Percentiles rank a stretch among this genome's conserved stretches.
Evolutionary conservation across 768 basidiomycete species (phyloP).

Genomic region (Trametes cinnabarina): DNA sequence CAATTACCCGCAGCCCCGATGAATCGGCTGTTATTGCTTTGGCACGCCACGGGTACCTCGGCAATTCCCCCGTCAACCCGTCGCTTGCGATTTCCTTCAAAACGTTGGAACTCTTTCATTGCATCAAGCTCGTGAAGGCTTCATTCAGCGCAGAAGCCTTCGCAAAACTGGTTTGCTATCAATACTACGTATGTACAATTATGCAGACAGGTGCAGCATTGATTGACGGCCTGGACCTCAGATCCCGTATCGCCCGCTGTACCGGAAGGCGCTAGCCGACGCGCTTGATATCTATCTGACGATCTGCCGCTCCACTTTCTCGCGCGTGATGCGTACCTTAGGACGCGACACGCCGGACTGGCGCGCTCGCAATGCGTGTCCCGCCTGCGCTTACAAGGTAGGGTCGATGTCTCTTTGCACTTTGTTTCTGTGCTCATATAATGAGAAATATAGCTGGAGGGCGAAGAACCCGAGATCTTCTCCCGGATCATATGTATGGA

Average conservation of each 20-base stretch:
- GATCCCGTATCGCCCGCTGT: constrained; percentile 27
- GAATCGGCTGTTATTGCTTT: background rate
- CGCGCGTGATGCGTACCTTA: constrained; percentile 25
- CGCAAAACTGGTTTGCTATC: constrained; percentile 17
- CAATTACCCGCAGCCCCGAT: background rate
- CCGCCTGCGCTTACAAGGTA: constrained; percentile 37
- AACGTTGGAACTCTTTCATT: constrained; percentile 18
- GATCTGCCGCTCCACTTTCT: constrained; percentile 24
- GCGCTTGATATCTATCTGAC: constrained; percentile 38
- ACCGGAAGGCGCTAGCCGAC: constrained; percentile 28
- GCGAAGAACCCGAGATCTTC: constrained; percentile 27
- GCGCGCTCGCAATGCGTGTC: constrained; percentile 35
- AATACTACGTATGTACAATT: constrained; percentile 18
- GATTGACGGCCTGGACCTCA: constrained; percentile 9
- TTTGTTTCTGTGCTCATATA: background rate
- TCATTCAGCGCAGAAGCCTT: constrained; percentile 24
- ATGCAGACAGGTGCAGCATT: background rate
- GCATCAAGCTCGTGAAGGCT: constrained; percentile 8
- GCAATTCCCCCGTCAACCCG: constrained; percentile 2
- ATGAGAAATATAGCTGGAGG: background rate
- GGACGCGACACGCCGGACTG: constrained; percentile 32
- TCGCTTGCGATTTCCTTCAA: constrained; percentile 18
- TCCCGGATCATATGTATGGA: constrained; percentile 12
- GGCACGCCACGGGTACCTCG: constrained; percentile 7
- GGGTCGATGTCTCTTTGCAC: constrained; percentile 17